Conservation (phyloP, 306 rosid genomes). For the Purshia tridentata region DNA sequence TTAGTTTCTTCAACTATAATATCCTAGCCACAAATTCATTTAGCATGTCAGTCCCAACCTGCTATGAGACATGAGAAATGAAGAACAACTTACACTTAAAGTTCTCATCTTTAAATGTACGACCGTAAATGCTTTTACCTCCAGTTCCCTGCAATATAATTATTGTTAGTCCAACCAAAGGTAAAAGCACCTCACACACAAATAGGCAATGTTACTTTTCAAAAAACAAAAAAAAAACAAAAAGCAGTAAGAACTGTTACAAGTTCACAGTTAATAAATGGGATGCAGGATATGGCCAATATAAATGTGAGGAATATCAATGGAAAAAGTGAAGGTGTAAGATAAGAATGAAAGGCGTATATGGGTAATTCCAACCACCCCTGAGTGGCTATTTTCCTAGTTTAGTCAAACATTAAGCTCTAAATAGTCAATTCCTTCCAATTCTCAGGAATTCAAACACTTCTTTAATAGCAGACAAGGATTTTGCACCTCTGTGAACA, state of each 20-base stretch:
- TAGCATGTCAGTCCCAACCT: neutral
- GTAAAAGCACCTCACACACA: neutral
- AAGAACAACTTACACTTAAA: constrained; percentile 65
- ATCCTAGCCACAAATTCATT: neutral
- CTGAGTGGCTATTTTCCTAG: neutral
- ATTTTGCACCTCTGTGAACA: neutral
- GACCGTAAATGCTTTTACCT: constrained; percentile 95
- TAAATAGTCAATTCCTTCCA: neutral
- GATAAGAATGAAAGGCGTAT: neutral
- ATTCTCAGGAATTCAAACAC: neutral
- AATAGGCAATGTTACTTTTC: neutral
- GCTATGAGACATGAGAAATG: constrained; percentile 9
- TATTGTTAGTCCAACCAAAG: neutral
- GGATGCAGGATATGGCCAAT: neutral
- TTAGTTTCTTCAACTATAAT: neutral
- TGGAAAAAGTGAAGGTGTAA: neutral
- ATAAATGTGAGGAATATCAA: neutral
- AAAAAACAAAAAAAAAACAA: too few species aligned
- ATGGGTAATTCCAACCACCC: neutral
- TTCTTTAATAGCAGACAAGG: neutral
- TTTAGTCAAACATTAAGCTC: neutral
- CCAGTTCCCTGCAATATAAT: constrained; percentile 73
- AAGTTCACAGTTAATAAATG: neutral
- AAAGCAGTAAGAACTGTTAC: neutral
- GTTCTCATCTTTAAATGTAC: constrained; percentile 94